Conservation (phyloP, 2,329 filamentous ascomycete genomes). For the Pseudogymnoascus sp. region DNA sequence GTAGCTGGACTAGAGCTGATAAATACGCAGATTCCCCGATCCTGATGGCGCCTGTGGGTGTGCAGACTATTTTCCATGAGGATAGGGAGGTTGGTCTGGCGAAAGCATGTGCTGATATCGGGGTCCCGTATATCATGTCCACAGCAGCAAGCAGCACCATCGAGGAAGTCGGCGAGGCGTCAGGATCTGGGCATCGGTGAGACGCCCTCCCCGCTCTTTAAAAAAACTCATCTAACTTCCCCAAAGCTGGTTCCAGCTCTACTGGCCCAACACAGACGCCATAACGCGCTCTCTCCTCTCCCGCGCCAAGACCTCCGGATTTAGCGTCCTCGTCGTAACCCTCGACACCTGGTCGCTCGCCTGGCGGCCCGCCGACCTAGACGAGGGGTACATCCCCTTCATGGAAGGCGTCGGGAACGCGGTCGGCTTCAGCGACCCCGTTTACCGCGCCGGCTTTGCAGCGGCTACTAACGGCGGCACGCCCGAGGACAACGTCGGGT, state of each 20-base stretch:
- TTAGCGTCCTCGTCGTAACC: constrained; percentile 59
- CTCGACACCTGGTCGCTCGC: constrained; percentile 61
- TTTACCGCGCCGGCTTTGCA: constrained; percentile 50
- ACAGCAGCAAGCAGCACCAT: constrained; percentile 55
- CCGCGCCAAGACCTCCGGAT: constrained; percentile 54
- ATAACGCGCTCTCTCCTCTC: constrained; percentile 55
- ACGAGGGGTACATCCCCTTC: constrained; percentile 53
- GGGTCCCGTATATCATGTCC: constrained; percentile 58
- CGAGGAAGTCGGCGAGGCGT: constrained; percentile 55
- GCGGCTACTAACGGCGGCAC: constrained; percentile 36
- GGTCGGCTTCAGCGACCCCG: constrained; percentile 58
- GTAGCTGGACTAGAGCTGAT: background rate
- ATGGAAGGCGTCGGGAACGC: constrained; percentile 48
- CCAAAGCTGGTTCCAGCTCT: constrained; percentile 67
- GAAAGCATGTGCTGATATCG: constrained; percentile 48
- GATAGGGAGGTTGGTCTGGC: constrained; percentile 58
- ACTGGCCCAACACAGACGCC: constrained; percentile 60
- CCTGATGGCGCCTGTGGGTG: constrained; percentile 59
- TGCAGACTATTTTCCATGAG: constrained; percentile 57
- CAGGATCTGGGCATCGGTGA: constrained; percentile 37
- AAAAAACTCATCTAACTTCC: too few relatives aligned
- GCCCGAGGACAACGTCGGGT: constrained; percentile 35
- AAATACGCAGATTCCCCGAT: constrained; percentile 33
- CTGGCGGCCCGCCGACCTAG: constrained; percentile 62
- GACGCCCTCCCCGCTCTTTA: too few relatives aligned